Evolutionary conservation across 1,284 basidiomycete species (phyloP).

Genomic region (Pseudozyma tsukubaensis): DNA sequence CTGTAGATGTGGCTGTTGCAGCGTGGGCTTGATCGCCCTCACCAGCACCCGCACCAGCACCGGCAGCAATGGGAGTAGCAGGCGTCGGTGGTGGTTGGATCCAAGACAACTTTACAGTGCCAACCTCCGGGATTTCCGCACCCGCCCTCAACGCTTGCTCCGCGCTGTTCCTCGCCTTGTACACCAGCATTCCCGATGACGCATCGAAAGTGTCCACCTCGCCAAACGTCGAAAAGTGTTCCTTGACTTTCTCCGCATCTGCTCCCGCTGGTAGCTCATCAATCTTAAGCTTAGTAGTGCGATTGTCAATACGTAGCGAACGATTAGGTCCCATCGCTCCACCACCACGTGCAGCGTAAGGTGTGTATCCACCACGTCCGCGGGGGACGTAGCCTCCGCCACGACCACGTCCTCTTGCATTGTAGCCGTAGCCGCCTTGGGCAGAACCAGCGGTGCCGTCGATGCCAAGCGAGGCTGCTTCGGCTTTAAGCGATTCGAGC

Average conservation of each 20-base stretch:
- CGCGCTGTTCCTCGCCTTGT: slow-evolving; percentile 55
- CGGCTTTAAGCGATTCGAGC: slow-evolving; percentile 82
- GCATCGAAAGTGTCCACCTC: slow-evolving; percentile 51
- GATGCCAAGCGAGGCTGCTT: slow-evolving; percentile 86
- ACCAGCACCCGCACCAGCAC: neutral
- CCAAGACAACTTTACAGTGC: slow-evolving; percentile 60
- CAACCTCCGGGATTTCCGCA: slow-evolving; percentile 55
- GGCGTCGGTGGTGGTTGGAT: slow-evolving; percentile 34
- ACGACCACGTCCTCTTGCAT: slow-evolving; percentile 63
- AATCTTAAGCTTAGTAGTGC: slow-evolving; percentile 82
- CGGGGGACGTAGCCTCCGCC: slow-evolving; percentile 69
- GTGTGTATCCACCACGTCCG: slow-evolving; percentile 78
- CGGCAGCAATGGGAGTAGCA: slow-evolving; percentile 6
- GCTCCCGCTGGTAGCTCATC: slow-evolving; percentile 74
- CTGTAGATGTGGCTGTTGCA: slow-evolving; percentile 8
- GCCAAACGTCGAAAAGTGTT: slow-evolving; percentile 75
- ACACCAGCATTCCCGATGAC: slow-evolving; percentile 35
- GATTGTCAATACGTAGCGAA: slow-evolving; percentile 88
- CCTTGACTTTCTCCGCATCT: slow-evolving; percentile 75
- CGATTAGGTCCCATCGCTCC: slow-evolving; percentile 69
- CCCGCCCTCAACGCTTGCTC: slow-evolving; percentile 62
- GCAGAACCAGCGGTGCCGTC: slow-evolving; percentile 67
- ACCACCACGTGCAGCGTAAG: slow-evolving; percentile 76
- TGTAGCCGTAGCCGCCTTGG: slow-evolving; percentile 65
- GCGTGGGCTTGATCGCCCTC: slow-evolving; percentile 4